Evolutionary conservation across 2,329 filamentous ascomycete species (phyloP).

Genomic region (Fusarium globosum): DNA sequence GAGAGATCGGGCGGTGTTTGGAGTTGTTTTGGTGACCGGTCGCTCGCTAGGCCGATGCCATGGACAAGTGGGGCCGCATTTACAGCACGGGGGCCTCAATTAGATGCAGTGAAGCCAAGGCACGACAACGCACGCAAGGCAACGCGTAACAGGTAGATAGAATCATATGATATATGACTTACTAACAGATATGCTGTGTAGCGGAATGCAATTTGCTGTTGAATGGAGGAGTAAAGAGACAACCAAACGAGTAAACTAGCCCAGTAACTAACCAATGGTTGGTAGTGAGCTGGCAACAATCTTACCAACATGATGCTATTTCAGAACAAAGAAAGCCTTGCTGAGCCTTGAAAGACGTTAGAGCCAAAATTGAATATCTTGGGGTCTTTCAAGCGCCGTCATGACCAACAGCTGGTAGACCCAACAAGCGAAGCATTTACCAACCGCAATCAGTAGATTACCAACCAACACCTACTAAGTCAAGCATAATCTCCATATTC

Average conservation of each 20-base stretch:
- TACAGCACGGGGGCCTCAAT: constrained; percentile 10
- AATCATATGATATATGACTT: background rate
- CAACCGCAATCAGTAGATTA: background rate
- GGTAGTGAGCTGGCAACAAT: background rate
- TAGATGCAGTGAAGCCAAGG: background rate
- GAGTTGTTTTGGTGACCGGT: constrained; percentile 16
- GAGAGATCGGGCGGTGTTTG: constrained; percentile 29
- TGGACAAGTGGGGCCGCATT: constrained; percentile 34
- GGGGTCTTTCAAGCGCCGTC: constrained; percentile 3
- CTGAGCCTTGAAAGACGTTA: background rate
- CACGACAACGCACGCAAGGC: background rate
- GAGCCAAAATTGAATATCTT: background rate
- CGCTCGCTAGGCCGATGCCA: constrained; percentile 25
- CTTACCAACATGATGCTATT: background rate
- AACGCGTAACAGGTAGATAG: background rate
- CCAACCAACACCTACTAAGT: background rate
- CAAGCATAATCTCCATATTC: background rate
- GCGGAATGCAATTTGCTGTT: background rate
- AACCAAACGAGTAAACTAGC: background rate
- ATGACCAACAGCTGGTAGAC: constrained; percentile 5
- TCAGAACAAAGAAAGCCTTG: constrained; percentile 6
- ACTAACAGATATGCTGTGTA: background rate
- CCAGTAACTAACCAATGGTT: background rate
- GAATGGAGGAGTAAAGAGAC: background rate
- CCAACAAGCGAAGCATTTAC: constrained; percentile 8